These are phyloP conservation scores for Globisporangium takayamanum DNA, from an alignment of 352 stramenopile genomes.

Conservation along the genomic window DNA sequence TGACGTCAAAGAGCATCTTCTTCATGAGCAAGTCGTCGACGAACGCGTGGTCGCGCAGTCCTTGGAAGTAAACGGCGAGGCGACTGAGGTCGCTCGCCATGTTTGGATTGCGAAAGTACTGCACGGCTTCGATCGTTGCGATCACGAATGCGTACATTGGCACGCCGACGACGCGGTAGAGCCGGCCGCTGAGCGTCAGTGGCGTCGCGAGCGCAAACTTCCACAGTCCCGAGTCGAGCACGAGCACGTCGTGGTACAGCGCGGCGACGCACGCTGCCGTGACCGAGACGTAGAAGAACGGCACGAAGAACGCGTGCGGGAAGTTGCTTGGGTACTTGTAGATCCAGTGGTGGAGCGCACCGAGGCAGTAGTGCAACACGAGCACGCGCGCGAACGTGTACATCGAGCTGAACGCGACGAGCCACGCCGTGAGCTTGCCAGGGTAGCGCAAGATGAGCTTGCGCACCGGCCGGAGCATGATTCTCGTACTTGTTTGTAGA, in stretches of 20 bases:
- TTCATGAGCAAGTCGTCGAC: constrained; percentile 24
- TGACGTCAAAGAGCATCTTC: constrained; percentile 24
- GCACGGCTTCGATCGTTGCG: constrained; percentile 41
- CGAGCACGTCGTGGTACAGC: constrained; percentile 36
- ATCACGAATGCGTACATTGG: constrained; percentile 54
- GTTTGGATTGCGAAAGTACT: constrained; percentile 36
- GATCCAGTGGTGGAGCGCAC: constrained; percentile 42
- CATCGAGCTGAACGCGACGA: constrained; percentile 50
- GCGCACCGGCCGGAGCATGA: constrained; percentile 25
- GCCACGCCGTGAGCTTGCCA: constrained; percentile 32
- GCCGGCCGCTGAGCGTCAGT: constrained; percentile 43
- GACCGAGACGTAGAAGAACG: constrained; percentile 42
- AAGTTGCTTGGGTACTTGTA: constrained; percentile 50
- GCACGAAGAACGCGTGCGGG: constrained; percentile 44
- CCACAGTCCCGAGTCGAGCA: constrained; percentile 31
- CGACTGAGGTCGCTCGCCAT: constrained; percentile 34
- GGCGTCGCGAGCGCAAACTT: constrained; percentile 63
- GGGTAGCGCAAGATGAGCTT: constrained; percentile 62
- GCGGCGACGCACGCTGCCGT: constrained; percentile 25
- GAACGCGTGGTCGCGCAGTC: constrained; percentile 18
- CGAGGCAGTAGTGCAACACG: constrained; percentile 41
- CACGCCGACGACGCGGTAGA: constrained; percentile 54
- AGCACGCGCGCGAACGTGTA: constrained; percentile 72
- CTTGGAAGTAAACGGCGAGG: constrained; percentile 33
- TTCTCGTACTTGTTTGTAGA: neutral